Base-by-base conservation (phyloP, 2,329 filamentous ascomycete genomes). In the Monilinia fructicola region DNA sequence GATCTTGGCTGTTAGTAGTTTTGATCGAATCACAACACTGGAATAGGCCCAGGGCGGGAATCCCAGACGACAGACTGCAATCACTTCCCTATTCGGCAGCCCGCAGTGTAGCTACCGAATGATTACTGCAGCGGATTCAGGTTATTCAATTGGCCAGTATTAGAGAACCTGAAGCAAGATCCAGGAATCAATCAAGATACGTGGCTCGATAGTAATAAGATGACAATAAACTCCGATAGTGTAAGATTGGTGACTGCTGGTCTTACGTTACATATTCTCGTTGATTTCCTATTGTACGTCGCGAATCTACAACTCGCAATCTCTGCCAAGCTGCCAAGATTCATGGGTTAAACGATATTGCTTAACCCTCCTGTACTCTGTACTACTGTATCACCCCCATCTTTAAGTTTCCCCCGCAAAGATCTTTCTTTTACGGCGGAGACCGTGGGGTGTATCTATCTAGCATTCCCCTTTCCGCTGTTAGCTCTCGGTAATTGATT, bases 241-340 rank as follows among this genome's bases (percentile, higher is more conserved):
- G 9, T 59, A 59, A 59, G 42, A 35, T 28, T 48, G 42, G 40
- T 42, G 40, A 9, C 38, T 9, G 12, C 16, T n/a, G n/a, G 21
- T 46, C n/a, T 38, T 64, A 55, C 61, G 35, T 64, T 55, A 38
- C 56, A 23, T 38, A 23, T 21, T 50, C 31, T 60, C 56, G 10
- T 18, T 18, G 18, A 26, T 38, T 50, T 38, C 58, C 44, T 50
- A 26, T 50, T 38, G 56, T 18, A 50, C 31, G 31, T 35, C 5
- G n/a, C 4, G 7, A 38, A 23, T 35, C 28, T 18, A 48, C 26
- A 16, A 18, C 9, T 35, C 18, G 38, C 40, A 38, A 26, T 21
- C 14, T 35, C 4, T 26, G 42, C 38, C 10, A 38, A 56, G 38
- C 16, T n/a, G 48, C 35, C 59, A 44, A 35, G 50, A 44, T 35